Base-by-base conservation (phyloP, 1,284 basidiomycete species). In the Microstroma glucosiphilum region DNA sequence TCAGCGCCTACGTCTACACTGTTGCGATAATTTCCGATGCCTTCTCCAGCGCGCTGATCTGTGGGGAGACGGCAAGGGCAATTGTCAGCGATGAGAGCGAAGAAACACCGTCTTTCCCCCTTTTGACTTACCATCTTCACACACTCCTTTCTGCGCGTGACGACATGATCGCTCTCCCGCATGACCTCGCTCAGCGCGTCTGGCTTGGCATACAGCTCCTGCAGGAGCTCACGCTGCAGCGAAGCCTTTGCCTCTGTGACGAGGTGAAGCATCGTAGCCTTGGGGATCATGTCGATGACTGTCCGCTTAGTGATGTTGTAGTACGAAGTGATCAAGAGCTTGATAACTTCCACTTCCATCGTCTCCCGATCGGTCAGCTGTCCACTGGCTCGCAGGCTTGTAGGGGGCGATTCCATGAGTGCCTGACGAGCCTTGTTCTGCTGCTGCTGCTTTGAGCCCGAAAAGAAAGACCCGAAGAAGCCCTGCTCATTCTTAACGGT, bases 271-370 rank as follows among this genome's bases (percentile, higher is more conserved):
- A 92, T 89, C 79, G 98, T 96, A 42, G 94, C 93, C 69, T 82
- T 82, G 19, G 96, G 96, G 9, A 99, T 90, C 92, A 97, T 97
- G 81, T 98, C 96, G 78, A 97, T 97, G 88, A 98, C 92, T 81
- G 96, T 93, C 60, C 93, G 89, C 84, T 98, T 97, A 67, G 96
- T 91, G 69, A 77, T 73, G 62, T 77, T 77, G 43, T 72, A 77
- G 67, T 76, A 68, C 26, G 68, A 73, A 60, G 66, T 68, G 66
- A 76, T 74, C 63, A 77, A 69, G 48, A 88, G 90, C 82, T 80
- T 98, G 86, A 98, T 98, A 65, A 98, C 93, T 77, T 99, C 96
- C 4, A 94, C 97, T 82, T 99, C 96, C 87, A 97, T 92, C 56
- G 89, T 87, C 83, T 98, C 96, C 63, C 96, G 86, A 73, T 98